Evolutionary conservation across 2,329 filamentous ascomycete species (phyloP), one percentile per base, ranked within the genome.

Genomic region (Nannizzia gypsea): DNA sequence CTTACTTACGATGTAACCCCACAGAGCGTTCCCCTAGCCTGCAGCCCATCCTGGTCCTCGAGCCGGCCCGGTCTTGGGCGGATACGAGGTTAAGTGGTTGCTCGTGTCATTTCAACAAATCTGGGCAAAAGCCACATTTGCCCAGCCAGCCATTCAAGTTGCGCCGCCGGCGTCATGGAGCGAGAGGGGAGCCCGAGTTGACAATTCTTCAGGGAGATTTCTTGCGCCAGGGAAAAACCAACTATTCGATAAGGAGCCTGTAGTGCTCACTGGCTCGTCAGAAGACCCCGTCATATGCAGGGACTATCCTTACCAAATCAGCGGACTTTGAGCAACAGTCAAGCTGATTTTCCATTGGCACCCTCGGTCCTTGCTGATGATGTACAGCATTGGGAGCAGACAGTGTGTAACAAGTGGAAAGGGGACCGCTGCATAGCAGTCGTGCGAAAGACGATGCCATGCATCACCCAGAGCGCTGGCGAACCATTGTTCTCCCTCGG

Each of bases 261-360:
- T 46, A 46, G 42, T 24, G 42, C 20, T 46, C 42, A 52, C 48
- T 52, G 48, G 48, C 48, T 28, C 11, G 48, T 52, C 26, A 52
- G 48, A 52, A 28, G 48, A 52, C 24, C 48, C 48, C 11, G 11
- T 52, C 48, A 31, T 52, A 28, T 52, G 48, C 48, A 52, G 26
- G 48, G 48, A 26, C 48, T 52, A 52, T 52, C 48, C 48, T 52
- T 52, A 52, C 48, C 48, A 24, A 52, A 52, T 52, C 24, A 52
- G 48, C 48, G 48, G 48, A 24, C 48, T 26, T 4, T 28, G 48
- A 52, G 48, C 48, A 24, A 31, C 26, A 31, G 24, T 24, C 26
- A 31, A 26, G 26, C 22, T 28, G 22, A 13, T 17, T 52, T n/a
- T 52, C n/a, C 48, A 52, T 52, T 52, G 48, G 48, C 42, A 13